phyloP scores from a whole-genome alignment of 2,329 filamentous ascomycete genomes.

The Dothistroma septosporum region DNA sequence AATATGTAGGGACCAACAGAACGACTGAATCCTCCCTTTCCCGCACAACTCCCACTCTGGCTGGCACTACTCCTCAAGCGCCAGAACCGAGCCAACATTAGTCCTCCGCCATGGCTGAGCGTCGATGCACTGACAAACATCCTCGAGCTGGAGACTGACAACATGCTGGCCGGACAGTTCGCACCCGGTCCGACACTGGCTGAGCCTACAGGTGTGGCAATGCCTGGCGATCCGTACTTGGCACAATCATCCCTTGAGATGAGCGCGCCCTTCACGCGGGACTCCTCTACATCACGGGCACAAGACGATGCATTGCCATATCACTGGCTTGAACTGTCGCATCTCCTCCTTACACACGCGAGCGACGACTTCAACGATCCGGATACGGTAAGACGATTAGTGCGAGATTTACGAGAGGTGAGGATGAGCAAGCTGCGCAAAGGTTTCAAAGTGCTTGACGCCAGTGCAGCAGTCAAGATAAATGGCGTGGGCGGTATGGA shows the following conservation, averaged over 20 bases:
- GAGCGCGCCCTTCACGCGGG: conserved; percentile 68
- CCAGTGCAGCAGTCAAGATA: conserved; percentile 66
- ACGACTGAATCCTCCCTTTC: conserved; percentile 72
- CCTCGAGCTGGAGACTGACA: conserved; percentile 73
- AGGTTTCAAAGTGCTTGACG: conserved; percentile 67
- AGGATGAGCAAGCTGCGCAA: conserved; percentile 82
- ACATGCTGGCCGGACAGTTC: conserved; percentile 63
- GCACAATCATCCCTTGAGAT: conserved; percentile 27
- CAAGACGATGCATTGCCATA: conserved; percentile 74
- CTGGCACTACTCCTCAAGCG: conserved; percentile 91
- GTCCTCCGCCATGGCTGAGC: conserved; percentile 84
- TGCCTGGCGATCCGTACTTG: conserved; percentile 29
- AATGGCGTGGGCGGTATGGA: conserved; percentile 91
- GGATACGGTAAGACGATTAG: conserved; percentile 67
- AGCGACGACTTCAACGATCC: conserved; percentile 74
- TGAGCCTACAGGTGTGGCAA: conserved; percentile 36
- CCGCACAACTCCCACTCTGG: conserved; percentile 81
- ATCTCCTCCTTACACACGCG: conserved; percentile 80
- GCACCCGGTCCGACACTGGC: conserved; percentile 70
- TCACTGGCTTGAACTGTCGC: conserved; percentile 89
- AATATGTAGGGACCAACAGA: conserved; percentile 67
- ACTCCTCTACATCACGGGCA: conserved; percentile 65
- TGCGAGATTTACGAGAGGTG: conserved; percentile 81
- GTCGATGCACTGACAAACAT: conserved; percentile 70
- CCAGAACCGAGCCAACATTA: conserved; percentile 87